Percentiles rank a stretch among this genome's conserved stretches.
phyloP scores from a whole-genome alignment of 345 rosid genomes.

The Corchorus capsularis region DNA sequence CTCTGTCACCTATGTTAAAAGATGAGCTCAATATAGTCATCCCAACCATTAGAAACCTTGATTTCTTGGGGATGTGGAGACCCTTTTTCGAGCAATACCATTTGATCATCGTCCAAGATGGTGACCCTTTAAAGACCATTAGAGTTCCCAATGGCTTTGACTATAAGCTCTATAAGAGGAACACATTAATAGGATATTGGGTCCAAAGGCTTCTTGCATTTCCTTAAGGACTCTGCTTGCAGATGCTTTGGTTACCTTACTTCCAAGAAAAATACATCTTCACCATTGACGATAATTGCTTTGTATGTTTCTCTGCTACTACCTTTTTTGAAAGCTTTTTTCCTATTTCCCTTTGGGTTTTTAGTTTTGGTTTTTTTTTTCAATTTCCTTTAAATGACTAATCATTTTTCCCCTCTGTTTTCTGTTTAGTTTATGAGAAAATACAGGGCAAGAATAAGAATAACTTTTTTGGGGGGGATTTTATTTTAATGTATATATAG shows the following conservation, averaged over 20 bases:
- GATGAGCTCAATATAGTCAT: constrained; percentile 39
- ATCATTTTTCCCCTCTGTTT: neutral
- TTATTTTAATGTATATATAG: too few relatives aligned
- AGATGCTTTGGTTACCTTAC: constrained; percentile 67
- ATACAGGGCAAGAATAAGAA: too few relatives aligned
- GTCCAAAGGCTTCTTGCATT: constrained; percentile 40
- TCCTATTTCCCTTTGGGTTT: neutral
- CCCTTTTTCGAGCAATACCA: constrained; percentile 42
- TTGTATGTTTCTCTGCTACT: constrained; percentile 50
- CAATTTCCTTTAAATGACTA: neutral
- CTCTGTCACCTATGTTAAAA: constrained; percentile 24
- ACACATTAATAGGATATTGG: constrained; percentile 32
- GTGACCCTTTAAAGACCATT: constrained; percentile 36
- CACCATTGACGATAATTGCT: constrained; percentile 70
- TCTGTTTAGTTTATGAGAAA: too few relatives aligned
- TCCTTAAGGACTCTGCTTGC: constrained; percentile 48
- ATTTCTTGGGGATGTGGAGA: constrained; percentile 44
- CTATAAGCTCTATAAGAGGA: constrained; percentile 36
- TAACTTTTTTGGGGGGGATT: too few relatives aligned
- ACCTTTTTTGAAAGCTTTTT: too few relatives aligned
- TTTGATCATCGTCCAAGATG: constrained; percentile 42
- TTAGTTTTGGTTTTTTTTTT: neutral
- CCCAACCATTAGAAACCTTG: constrained; percentile 38
- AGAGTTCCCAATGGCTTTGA: constrained; percentile 39
- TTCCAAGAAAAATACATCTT: constrained; percentile 58